Base-by-base conservation (phyloP, 2,329 filamentous ascomycete genomes). In the Ascochyta viciae-villosae region DNA sequence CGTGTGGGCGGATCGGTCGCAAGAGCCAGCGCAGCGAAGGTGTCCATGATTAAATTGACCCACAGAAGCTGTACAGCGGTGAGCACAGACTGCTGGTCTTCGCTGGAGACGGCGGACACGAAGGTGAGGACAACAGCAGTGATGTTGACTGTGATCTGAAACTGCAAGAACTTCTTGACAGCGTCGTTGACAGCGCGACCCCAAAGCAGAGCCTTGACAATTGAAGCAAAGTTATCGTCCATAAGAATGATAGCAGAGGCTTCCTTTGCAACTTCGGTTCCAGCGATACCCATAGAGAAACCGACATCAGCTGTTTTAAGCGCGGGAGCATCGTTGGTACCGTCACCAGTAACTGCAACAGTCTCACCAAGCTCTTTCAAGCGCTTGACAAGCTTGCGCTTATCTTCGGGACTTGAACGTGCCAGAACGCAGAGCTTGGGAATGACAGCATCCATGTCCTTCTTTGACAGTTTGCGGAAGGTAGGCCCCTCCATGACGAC, bases 41-140 rank as follows among this genome's bases (percentile, higher is more conserved):
- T 96, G 68, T 97, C 93, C 93, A 96, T 97, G 78, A 97, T 97
- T 67, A 97, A 81, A 70, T 96, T 97, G 68, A 97, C 92, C 93
- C 93, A 97, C 27, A 97, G 87, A 66, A 97, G 85, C 77, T 97
- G 93, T 24, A 96, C 92, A 10, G 92, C 92, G 2, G 87, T 95
- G 52, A 97, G 80, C 24, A 96, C 92, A 43, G 91, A 91, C 44
- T 81, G 74, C 73, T 94, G 89, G 2, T 86, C 77, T 0, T 74
- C 71, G 73, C 84, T 92, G 27, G 89, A 86, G 9, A 96, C 90
- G 29, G 92, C 90, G 12, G 92, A 92, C 56, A 96, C 87, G 68
- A 97, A 96, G 0, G 93, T 95, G 50, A 96, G 82, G 16, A 90
- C 76, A 41, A 96, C 92, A 34, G 93, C 93, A 3, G 93, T 96